Evolutionary conservation across 345 rosid species (phyloP), one percentile per base, ranked within the genome.

Genomic region (Boechera divaricarpa): DNA sequence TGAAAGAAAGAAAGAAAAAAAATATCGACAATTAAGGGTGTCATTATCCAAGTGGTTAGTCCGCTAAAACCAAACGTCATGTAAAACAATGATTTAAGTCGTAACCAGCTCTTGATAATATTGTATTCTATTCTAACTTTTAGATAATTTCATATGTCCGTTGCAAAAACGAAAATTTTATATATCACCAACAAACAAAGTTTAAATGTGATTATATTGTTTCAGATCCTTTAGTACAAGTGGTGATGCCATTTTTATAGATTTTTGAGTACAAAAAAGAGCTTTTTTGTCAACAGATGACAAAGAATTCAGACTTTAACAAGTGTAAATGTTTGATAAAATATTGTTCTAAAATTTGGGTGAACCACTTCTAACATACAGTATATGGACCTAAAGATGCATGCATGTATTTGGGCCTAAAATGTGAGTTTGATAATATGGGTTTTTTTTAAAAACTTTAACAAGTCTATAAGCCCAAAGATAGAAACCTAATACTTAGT

Each of bases 31-130:
- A 69, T 21, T 42, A 76, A 69, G 60, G 39, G 62, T 48, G 77
- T 71, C 76, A 71, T 77, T 48, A 77, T 48, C 66, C 26, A 66
- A 65, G 63, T 72, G 62, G 73, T 77, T 65, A 77, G 62, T 71
- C 53, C 12, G 47, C 67, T 77, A 38, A 38, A 33, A 64, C 35
- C 71, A 67, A 32, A 49, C 53, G n/a, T 75, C 18, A 56, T 21
- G 6, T 75, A 56, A 28, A 7, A 11, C 73, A 58, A 38, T 28
- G 59, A 29, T 67, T 28, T 12, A 67, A 35, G 16, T 45, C 12
- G n/a, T 58, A 49, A 15, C 51, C 58, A 47, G 10, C 31, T 45
- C 32, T 45, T 55, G 51, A 24, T 47, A 48, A 47, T 15, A 39
- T 36, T 72, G 51, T 26, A 61, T 36, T 71, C 8, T 56, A 58